Conservation (phyloP, 2,329 filamentous ascomycete species). For the Cordyceps cateniannulata region DNA sequence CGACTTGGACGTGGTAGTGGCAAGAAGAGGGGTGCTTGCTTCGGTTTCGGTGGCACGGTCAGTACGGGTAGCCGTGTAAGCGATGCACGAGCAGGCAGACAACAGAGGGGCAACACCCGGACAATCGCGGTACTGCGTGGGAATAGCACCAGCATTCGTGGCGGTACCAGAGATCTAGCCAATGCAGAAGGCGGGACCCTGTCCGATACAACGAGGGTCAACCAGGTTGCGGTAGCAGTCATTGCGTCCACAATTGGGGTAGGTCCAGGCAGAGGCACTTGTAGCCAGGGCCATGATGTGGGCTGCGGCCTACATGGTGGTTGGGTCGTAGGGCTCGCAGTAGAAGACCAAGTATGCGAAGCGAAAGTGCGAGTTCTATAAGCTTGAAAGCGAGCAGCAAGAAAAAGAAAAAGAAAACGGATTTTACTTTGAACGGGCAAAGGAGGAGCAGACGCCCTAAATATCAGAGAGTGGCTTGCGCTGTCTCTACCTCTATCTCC, state of each 20-base stretch:
- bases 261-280: slow-evolving; percentile 21
- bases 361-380: neutral
- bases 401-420: neutral
- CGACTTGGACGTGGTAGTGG: too few species aligned
- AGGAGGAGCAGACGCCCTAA: neutral
- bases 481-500: too few species aligned
- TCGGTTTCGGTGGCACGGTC: too few species aligned
- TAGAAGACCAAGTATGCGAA: neutral
- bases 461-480: neutral
- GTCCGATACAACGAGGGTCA: slow-evolving; percentile 24
- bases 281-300: slow-evolving; percentile 26
- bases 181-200: slow-evolving; percentile 26
- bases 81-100: slow-evolving; percentile 30
- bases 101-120: slow-evolving; percentile 19
- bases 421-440: neutral
- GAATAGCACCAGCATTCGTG: slow-evolving; percentile 22
- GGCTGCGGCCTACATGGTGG: slow-evolving; percentile 26
- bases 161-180: slow-evolving; percentile 25
- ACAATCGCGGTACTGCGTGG: slow-evolving; percentile 27
- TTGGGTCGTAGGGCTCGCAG: neutral
- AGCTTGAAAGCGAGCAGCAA: neutral
- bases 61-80: too few species aligned
- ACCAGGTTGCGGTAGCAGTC: slow-evolving; percentile 31
- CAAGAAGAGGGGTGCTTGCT: too few species aligned
- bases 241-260: slow-evolving; percentile 24